phyloP scores from a whole-genome alignment of 371 early-diverging fungal genomes.

The Cokeromyces recurvatus region DNA sequence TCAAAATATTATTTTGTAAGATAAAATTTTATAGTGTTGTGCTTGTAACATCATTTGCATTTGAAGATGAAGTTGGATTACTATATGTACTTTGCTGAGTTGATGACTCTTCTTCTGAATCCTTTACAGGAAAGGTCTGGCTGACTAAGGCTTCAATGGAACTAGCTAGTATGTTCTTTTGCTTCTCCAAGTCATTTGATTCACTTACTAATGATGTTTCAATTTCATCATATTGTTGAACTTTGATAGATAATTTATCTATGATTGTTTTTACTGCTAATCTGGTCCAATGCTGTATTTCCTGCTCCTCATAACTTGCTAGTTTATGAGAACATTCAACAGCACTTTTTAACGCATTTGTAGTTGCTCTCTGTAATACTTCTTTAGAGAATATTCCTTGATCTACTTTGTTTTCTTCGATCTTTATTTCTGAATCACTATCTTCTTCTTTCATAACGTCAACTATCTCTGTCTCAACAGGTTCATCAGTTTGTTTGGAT shows the following conservation, averaged over 20 bases:
- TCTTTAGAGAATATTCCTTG: conserved; percentile 25
- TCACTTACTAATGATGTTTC: conserved; percentile 82
- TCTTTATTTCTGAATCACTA: not conserved
- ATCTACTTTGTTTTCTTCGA: not conserved
- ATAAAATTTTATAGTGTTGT: no score
- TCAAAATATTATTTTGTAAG: no score
- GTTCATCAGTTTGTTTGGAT: not conserved
- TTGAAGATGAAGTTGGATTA: no score
- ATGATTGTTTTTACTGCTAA: conserved; percentile 78
- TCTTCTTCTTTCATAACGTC: not conserved
- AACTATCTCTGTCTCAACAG: not conserved
- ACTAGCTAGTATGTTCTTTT: conserved; percentile 42
- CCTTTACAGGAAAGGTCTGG: no score
- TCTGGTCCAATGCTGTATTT: conserved; percentile 77
- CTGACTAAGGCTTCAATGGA: conserved; percentile 32
- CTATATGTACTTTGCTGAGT: no score
- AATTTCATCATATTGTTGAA: conserved; percentile 88
- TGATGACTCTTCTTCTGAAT: no score
- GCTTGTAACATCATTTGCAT: no score
- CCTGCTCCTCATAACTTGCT: conserved; percentile 74
- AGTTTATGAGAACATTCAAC: conserved; percentile 57
- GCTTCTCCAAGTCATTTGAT: conserved; percentile 78
- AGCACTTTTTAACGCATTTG: conserved; percentile 55
- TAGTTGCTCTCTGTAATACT: conserved; percentile 45
- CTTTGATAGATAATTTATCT: conserved; percentile 80